Evolutionary conservation across 2,329 filamentous ascomycete species (phyloP).

Genomic region (Colletotrichum sp.): DNA sequence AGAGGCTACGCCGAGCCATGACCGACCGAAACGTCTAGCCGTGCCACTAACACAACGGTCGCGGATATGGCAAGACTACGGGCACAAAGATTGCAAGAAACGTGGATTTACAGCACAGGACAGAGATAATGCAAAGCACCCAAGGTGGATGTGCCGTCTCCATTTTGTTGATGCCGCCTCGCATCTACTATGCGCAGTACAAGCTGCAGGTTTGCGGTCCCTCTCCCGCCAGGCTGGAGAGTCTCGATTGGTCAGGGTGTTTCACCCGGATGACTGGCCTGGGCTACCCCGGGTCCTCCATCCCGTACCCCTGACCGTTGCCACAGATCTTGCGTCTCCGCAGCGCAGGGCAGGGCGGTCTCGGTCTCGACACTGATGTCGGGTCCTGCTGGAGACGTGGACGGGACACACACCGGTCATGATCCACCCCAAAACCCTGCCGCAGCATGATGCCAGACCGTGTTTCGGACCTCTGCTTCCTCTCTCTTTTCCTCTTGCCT

Average conservation of each 20-base stretch:
- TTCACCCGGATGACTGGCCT: background rate
- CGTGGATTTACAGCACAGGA: background rate
- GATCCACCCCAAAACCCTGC: slow-evolving; percentile 1
- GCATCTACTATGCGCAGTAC: background rate
- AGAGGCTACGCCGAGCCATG: background rate
- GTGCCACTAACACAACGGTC: background rate
- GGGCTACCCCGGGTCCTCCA: slow-evolving; percentile 9
- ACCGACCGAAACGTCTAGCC: background rate
- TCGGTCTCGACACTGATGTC: background rate
- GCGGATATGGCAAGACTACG: background rate
- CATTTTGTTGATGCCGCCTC: background rate
- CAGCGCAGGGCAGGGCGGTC: background rate
- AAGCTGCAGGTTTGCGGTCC: background rate
- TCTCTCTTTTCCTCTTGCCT: background rate
- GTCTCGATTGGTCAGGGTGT: background rate
- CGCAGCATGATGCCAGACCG: background rate
- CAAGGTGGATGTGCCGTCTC: background rate
- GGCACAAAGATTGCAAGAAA: background rate
- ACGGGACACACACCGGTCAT: background rate
- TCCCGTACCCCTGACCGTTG: background rate
- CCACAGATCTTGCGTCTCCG: background rate
- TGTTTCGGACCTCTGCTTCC: slow-evolving; percentile 1
- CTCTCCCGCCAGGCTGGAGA: background rate
- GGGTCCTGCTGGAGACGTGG: background rate
- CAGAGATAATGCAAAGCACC: background rate